phyloP scores from a whole-genome alignment of 768 basidiomycete species.

The Mycena latifolia region DNA sequence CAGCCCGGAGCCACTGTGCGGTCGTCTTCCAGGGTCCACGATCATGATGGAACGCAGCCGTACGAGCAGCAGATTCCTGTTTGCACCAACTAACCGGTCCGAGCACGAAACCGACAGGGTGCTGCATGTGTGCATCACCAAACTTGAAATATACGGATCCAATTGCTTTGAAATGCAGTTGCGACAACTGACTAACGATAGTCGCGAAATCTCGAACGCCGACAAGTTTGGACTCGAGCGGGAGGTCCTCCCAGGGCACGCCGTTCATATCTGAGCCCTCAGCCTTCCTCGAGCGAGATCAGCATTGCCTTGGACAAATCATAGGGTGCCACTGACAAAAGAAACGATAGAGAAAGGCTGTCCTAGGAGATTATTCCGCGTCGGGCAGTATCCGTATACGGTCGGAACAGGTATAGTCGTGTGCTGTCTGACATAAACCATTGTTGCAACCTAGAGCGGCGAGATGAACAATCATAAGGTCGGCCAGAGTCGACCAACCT shows the following conservation, averaged over 20 bases:
- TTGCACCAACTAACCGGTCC: constrained; percentile 39
- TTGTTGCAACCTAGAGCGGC: constrained; percentile 40
- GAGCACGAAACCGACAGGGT: constrained; percentile 34
- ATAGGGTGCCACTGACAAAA: constrained; percentile 28
- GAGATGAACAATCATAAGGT: too few relatives aligned
- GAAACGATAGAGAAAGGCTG: constrained; percentile 39
- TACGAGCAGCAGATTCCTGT: constrained; percentile 33
- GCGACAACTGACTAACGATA: constrained; percentile 37
- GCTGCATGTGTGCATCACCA: constrained; percentile 3
- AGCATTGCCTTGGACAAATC: background rate
- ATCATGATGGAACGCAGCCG: constrained; percentile 29
- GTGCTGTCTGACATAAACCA: constrained; percentile 39
- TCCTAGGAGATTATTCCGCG: constrained; percentile 38
- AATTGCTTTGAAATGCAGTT: constrained; percentile 39
- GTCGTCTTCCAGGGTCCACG: constrained; percentile 40
- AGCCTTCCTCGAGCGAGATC: constrained; percentile 23
- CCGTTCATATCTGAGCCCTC: constrained; percentile 38
- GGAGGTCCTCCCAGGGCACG: constrained; percentile 37
- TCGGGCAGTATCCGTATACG: constrained; percentile 41
- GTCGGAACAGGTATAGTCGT: constrained; percentile 38
- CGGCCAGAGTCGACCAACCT: constrained; percentile 23
- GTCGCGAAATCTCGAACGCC: constrained; percentile 38
- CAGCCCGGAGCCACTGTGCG: constrained; percentile 36
- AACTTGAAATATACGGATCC: constrained; percentile 43
- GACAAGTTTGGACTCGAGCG: constrained; percentile 35